These are phyloP conservation scores for Camelina hispida DNA, from an alignment of 345 rosid species.

Conservation along the genomic window DNA sequence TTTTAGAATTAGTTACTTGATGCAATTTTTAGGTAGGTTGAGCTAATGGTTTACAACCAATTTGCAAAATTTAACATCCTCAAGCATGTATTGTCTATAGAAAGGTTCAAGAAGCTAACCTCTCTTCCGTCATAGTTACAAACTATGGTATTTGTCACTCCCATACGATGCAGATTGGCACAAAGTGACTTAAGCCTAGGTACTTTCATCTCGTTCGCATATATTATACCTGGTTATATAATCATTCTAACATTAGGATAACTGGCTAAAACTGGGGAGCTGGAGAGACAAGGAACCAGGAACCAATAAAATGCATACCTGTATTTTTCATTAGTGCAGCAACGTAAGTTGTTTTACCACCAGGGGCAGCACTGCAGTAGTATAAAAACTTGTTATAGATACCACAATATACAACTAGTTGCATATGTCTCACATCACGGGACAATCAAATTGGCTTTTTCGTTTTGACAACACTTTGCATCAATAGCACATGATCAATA, in stretches of 20 bases:
- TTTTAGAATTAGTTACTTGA: background rate
- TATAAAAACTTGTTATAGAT: conserved; percentile 29
- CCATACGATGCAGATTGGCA: conserved; percentile 94
- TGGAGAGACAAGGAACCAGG: background rate
- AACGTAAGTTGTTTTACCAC: conserved; percentile 85
- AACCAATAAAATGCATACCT: conserved; percentile 54
- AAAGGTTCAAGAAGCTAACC: conserved; percentile 54
- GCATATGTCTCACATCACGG: conserved; percentile 2
- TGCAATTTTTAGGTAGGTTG: conserved; percentile 58
- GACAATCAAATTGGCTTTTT: background rate
- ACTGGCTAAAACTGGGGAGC: conserved; percentile 3
- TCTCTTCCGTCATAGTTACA: conserved; percentile 96
- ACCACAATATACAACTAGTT: conserved; percentile 43
- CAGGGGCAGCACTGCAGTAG: conserved; percentile 88
- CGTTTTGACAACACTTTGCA: conserved; percentile 2
- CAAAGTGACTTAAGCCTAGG: conserved; percentile 83
- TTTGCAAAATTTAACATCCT: conserved; percentile 57
- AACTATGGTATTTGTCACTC: conserved; percentile 87
- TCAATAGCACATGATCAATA: background rate
- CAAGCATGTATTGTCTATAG: conserved; percentile 52
- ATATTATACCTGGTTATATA: conserved; percentile 66
- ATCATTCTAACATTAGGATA: conserved; percentile 38
- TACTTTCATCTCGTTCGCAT: conserved; percentile 90
- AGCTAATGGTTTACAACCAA: conserved; percentile 36
- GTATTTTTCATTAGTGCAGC: conserved; percentile 84